A percentile compares a stretch with the other conserved stretches of the same genome.
Evolutionary conservation across 768 basidiomycete genomes (phyloP).

Genomic region (Lepiota venenata): DNA sequence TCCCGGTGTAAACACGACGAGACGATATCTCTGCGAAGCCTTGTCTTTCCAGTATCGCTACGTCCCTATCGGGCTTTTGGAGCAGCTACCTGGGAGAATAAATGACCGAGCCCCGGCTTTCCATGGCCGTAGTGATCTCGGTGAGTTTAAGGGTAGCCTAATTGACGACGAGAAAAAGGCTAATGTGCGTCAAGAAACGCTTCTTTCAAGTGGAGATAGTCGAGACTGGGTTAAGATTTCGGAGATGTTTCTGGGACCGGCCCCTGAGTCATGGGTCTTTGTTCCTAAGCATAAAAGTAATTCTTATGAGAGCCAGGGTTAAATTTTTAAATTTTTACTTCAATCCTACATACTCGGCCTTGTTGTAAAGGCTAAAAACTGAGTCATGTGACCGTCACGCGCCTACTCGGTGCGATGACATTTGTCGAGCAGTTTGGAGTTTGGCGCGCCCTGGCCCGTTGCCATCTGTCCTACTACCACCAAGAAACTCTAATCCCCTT

Average conservation of each 20-base stretch:
- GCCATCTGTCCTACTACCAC: neutral
- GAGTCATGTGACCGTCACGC: neutral
- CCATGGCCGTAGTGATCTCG: slow-evolving; percentile 83
- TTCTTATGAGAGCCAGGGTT: slow-evolving; percentile 58
- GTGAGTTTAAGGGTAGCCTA: slow-evolving; percentile 36
- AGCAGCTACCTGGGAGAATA: slow-evolving; percentile 72
- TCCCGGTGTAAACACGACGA: slow-evolving; percentile 84
- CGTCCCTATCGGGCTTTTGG: slow-evolving; percentile 89
- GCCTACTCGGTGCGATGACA: neutral
- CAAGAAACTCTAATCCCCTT: neutral
- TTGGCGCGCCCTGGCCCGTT: neutral
- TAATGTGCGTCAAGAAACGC: slow-evolving; percentile 55
- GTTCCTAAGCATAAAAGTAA: slow-evolving; percentile 96
- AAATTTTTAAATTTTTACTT: slow-evolving; percentile 12
- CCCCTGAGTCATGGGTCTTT: slow-evolving; percentile 81
- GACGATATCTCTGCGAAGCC: slow-evolving; percentile 93
- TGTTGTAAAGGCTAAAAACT: neutral
- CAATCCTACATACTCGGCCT: neutral
- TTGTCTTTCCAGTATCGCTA: slow-evolving; percentile 97
- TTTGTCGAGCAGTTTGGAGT: neutral
- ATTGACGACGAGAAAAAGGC: neutral
- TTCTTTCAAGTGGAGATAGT: slow-evolving; percentile 76
- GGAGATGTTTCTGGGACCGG: slow-evolving; percentile 92
- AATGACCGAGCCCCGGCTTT: slow-evolving; percentile 93
- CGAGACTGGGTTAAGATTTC: slow-evolving; percentile 91